Evolutionary conservation across 225 moss, liverwort and hornwort genomes (phyloP).

Genomic region (Marchantia polymorpha): DNA sequence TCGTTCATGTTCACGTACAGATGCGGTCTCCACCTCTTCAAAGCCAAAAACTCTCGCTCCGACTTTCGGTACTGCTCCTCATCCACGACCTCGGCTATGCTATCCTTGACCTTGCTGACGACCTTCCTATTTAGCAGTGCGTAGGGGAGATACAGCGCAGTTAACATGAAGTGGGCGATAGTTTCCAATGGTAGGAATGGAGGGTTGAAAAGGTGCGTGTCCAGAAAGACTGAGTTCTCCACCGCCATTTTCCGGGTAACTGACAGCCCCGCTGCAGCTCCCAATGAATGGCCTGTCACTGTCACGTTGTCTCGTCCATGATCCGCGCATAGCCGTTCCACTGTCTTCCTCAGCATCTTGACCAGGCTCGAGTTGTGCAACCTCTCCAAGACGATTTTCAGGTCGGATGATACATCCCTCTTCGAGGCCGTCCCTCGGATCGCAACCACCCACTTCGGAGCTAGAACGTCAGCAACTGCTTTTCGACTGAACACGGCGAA

Average conservation of each 20-base stretch:
- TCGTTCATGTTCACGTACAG: too few relatives aligned
- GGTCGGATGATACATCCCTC: neutral
- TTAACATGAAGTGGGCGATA: too few relatives aligned
- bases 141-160: too few relatives aligned
- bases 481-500: too few relatives aligned
- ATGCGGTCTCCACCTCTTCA: too few relatives aligned
- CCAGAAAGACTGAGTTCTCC: neutral
- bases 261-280: neutral
- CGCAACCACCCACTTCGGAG: slow-evolving; percentile 5
- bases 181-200: neutral
- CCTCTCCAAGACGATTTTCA: neutral
- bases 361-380: too few relatives aligned
- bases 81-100: too few relatives aligned
- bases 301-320: neutral
- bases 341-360: neutral
- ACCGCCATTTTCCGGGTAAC: neutral
- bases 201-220: neutral
- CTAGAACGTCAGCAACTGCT: neutral
- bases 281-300: neutral
- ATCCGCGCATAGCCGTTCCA: neutral
- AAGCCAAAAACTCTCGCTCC: too few relatives aligned
- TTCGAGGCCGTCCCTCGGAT: neutral
- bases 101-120: too few relatives aligned
- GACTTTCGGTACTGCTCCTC: too few relatives aligned
- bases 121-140: too few relatives aligned